Evolutionary conservation across 1,284 basidiomycete genomes (phyloP).

Genomic region (Ustilago trichophora): DNA sequence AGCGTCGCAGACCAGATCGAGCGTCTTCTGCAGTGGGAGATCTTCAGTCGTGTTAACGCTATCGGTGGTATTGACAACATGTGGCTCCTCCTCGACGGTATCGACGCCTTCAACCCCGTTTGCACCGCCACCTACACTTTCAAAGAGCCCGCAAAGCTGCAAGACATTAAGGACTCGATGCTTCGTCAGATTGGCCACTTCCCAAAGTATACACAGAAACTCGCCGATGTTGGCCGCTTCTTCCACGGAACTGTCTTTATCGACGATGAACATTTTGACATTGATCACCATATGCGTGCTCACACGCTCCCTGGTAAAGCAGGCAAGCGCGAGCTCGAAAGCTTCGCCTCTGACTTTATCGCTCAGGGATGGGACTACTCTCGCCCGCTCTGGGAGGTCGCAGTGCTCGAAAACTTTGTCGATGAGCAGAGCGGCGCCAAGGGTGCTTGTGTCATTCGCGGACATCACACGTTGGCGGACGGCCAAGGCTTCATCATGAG

Average conservation of each 20-base stretch:
- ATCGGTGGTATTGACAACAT: conserved; percentile 57
- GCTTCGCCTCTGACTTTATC: conserved; percentile 54
- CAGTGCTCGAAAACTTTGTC: conserved; percentile 54
- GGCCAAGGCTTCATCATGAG: conserved; percentile 64
- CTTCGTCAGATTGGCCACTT: conserved; percentile 44
- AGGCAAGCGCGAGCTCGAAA: conserved; percentile 55
- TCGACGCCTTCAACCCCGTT: conserved; percentile 58
- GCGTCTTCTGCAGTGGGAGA: conserved; percentile 33
- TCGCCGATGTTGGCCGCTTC: conserved; percentile 45
- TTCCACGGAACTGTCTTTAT: conserved; percentile 56
- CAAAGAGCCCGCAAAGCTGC: conserved; percentile 29
- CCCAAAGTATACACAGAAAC: conserved; percentile 58
- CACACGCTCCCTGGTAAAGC: conserved; percentile 43
- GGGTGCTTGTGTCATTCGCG: conserved; percentile 55
- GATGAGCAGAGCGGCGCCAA: conserved; percentile 41
- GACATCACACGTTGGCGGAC: conserved; percentile 61
- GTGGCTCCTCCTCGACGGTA: conserved; percentile 51
- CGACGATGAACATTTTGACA: conserved; percentile 46
- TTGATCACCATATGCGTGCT: conserved; percentile 38
- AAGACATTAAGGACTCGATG: conserved; percentile 36
- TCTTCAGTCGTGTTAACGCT: conserved; percentile 38
- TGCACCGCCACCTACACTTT: conserved; percentile 60
- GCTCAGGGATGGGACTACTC: conserved; percentile 56
- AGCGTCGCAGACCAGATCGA: conserved; percentile 16
- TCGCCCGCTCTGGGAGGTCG: conserved; percentile 56